A percentile compares a stretch with the other conserved stretches of the same genome.
These are phyloP conservation scores for Trichoderma gamsii DNA, from an alignment of 495 filamentous ascomycete species.

Conservation along the genomic window DNA sequence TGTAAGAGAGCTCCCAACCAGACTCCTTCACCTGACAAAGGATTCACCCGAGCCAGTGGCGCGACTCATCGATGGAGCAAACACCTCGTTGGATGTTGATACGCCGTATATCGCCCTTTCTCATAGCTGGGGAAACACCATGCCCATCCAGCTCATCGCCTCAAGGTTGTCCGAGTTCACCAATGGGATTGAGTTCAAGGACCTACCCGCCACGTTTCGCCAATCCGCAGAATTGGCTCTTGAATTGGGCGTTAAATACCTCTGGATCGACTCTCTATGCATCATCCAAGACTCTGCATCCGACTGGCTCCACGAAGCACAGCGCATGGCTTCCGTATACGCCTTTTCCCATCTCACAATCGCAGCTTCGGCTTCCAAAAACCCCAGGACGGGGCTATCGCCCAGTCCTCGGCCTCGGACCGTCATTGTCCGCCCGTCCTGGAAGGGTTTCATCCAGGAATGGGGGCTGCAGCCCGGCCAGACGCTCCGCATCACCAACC, in stretches of 20 bases:
- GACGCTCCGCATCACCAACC: slow-evolving; percentile 4
- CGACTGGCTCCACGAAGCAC: slow-evolving; percentile 20
- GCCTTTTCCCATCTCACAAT: slow-evolving; percentile 17
- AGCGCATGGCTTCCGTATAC: slow-evolving; percentile 21
- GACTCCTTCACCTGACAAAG: not conserved
- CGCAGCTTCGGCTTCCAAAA: slow-evolving; percentile 15
- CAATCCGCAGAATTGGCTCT: not conserved
- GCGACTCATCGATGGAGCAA: not conserved
- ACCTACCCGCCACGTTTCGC: not conserved
- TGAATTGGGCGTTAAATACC: slow-evolving; percentile 17
- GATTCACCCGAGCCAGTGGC: not conserved
- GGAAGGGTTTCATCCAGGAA: not conserved
- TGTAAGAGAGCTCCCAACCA: not conserved
- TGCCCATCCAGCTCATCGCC: not conserved
- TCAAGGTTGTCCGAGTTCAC: not conserved
- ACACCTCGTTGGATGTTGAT: not conserved
- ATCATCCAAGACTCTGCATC: slow-evolving; percentile 21
- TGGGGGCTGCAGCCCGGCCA: slow-evolving; percentile 6
- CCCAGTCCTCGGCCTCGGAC: not conserved
- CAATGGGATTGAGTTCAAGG: not conserved
- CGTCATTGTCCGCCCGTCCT: not conserved
- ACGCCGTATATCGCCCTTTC: slow-evolving; percentile 1
- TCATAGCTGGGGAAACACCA: slow-evolving; percentile 4
- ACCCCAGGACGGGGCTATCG: slow-evolving; percentile 14
- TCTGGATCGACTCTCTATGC: slow-evolving; percentile 25